phyloP scores from a whole-genome alignment of 257 asterid species.

The Nemophila menziesii region DNA sequence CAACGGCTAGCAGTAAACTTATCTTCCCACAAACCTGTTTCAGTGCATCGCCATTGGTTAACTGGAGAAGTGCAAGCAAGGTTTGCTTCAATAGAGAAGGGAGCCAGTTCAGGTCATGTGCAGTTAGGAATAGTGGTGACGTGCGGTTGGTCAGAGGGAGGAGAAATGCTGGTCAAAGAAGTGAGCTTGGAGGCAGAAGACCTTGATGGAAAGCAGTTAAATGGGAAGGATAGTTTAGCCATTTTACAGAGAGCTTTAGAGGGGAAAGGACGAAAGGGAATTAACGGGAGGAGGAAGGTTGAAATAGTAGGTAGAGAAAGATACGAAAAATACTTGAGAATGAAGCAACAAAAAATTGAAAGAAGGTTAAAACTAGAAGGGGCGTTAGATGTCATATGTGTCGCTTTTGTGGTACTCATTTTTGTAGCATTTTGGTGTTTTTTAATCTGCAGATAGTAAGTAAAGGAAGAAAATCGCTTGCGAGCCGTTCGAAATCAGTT shows the following conservation, averaged over 20 bases:
- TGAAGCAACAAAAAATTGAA: conserved; percentile 48
- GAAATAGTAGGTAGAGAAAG: conserved; percentile 32
- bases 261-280: conserved; percentile 48
- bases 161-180: conserved; percentile 72
- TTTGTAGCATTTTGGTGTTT: conserved; percentile 31
- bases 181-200: conserved; percentile 71
- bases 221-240: conserved; percentile 74
- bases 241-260: conserved; percentile 48
- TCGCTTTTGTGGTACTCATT: conserved; percentile 45
- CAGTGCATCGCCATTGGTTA: conserved; percentile 75
- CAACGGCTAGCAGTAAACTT: conserved; percentile 45
- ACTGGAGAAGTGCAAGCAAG: conserved; percentile 63
- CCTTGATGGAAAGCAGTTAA: conserved; percentile 64
- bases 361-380: conserved; percentile 46
- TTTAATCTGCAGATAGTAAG: conserved; percentile 8
- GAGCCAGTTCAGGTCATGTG: conserved; percentile 20
- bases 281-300: conserved; percentile 27
- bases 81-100: conserved; percentile 34
- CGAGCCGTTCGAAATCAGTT: no score
- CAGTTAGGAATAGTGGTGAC: conserved; percentile 53
- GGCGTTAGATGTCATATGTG: conserved; percentile 43
- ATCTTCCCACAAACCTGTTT: conserved; percentile 54
- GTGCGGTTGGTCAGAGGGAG: conserved; percentile 51
- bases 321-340: conserved; percentile 33
- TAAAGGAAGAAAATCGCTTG: background rate